These are phyloP conservation scores for Diutina rugosa DNA, from an alignment of 1,139 yeast species.

Conservation along the genomic window DNA sequence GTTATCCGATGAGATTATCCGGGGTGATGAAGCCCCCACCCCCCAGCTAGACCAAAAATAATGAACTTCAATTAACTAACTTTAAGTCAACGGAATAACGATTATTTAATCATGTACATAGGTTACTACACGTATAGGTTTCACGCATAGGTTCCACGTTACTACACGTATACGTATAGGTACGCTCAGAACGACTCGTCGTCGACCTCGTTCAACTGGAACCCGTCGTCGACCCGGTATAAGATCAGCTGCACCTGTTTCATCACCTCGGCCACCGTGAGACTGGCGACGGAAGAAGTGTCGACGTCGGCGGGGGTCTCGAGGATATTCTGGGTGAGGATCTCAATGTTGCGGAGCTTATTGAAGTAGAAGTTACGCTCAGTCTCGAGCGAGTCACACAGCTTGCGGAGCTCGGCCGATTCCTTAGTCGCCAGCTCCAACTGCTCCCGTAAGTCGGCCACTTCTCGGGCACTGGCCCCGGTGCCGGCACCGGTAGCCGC, in stretches of 20 bases:
- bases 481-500: conserved; percentile 5
- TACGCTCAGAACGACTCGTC: conserved; percentile 5
- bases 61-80: neutral
- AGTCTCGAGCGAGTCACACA: conserved; percentile 48
- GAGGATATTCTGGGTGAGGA: conserved; percentile 54
- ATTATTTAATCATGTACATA: neutral
- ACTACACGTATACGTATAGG: neutral
- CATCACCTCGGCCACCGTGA: conserved; percentile 28
- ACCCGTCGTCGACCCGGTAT: conserved; percentile 75
- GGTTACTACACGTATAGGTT: neutral
- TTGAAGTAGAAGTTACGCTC: conserved; percentile 88
- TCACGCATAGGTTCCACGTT: no score
- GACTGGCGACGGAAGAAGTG: conserved; percentile 14
- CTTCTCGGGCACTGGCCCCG: conserved; percentile 7
- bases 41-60: neutral
- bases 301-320: conserved; percentile 23
- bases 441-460: conserved; percentile 12
- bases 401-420: conserved; percentile 35
- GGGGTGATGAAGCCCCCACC: conserved; percentile 11
- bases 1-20: conserved; percentile 26
- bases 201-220: conserved; percentile 11
- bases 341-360: conserved; percentile 80
- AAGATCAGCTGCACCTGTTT: conserved; percentile 60
- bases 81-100: no score
- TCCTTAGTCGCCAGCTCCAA: conserved; percentile 34